Percentiles rank a stretch among this genome's conserved stretches.
These are phyloP conservation scores for Capsella bursapastoris DNA, from an alignment of 345 rosid genomes.

Conservation along the genomic window DNA sequence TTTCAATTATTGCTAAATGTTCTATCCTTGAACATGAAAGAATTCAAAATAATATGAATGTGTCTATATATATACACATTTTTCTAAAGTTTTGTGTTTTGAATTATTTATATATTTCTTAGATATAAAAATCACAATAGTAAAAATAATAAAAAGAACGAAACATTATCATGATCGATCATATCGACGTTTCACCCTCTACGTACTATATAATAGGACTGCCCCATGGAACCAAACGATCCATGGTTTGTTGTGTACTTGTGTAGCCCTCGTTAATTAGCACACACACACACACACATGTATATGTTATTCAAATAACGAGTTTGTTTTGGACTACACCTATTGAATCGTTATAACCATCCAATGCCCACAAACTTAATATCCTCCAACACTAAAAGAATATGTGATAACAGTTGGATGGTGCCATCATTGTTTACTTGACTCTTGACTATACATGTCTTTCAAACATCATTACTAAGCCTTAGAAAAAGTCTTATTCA, in stretches of 20 bases:
- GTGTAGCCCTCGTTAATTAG: no score
- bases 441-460: background rate
- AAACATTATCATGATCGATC: background rate
- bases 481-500: conserved; percentile 4
- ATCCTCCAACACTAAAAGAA: background rate
- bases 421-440: conserved; percentile 20
- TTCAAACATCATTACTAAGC: conserved; percentile 16
- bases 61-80: background rate
- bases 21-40: background rate
- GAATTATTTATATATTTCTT: background rate
- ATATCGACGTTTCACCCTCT: background rate
- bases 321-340: no score
- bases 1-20: conserved; percentile 5
- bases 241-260: no score
- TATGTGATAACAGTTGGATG: background rate
- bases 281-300: no score
- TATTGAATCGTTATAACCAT: background rate
- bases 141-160: background rate
- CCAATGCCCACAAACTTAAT: background rate
- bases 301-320: no score
- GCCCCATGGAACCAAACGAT: background rate
- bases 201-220: background rate
- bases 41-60: background rate
- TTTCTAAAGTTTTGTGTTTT: background rate
- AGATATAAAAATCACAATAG: background rate